A percentile compares a stretch with the other conserved stretches of the same genome.
Conservation (phyloP, 1,284 basidiomycete species). For the Crucibulum parvulum region DNA sequence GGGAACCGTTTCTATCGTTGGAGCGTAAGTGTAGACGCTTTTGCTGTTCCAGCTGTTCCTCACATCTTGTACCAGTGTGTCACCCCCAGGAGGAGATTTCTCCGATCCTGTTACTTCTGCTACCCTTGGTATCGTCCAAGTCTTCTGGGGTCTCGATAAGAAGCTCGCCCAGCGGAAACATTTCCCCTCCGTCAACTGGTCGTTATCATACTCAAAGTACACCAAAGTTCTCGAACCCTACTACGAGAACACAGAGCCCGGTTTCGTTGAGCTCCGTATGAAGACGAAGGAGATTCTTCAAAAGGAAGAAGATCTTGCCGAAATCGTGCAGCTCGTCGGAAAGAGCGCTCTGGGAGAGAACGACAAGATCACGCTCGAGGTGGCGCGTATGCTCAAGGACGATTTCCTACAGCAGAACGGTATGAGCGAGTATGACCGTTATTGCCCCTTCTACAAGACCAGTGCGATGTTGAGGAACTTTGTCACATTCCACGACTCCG, state of each 20-base stretch:
- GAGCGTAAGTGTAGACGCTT: constrained; percentile 76
- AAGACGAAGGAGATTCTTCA: constrained; percentile 97
- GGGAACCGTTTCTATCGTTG: constrained; percentile 98
- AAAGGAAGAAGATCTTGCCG: constrained; percentile 98
- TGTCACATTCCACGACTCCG: constrained; percentile 92
- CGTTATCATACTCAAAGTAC: constrained; percentile 98
- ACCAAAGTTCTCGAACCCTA: constrained; percentile 94
- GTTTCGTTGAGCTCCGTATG: constrained; percentile 92
- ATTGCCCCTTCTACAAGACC: constrained; percentile 99
- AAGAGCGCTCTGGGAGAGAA: constrained; percentile 97
- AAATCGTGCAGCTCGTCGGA: constrained; percentile 99
- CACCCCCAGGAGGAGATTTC: constrained; percentile 99
- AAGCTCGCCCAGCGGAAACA: constrained; percentile 98
- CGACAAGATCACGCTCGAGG: constrained; percentile 99
- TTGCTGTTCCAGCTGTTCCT: neutral
- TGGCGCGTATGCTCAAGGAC: constrained; percentile 97
- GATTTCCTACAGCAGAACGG: constrained; percentile 99
- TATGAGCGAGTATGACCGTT: constrained; percentile 97
- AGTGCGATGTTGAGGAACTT: constrained; percentile 96
- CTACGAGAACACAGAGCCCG: constrained; percentile 91
- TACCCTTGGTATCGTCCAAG: constrained; percentile 98
- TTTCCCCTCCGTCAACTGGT: constrained; percentile 99
- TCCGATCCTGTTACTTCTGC: constrained; percentile 98
- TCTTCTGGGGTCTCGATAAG: constrained; percentile 97
- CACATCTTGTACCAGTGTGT: constrained; percentile 66